phyloP scores from a whole-genome alignment of 2,329 filamentous ascomycete genomes.

The Botrytis byssoidea region DNA sequence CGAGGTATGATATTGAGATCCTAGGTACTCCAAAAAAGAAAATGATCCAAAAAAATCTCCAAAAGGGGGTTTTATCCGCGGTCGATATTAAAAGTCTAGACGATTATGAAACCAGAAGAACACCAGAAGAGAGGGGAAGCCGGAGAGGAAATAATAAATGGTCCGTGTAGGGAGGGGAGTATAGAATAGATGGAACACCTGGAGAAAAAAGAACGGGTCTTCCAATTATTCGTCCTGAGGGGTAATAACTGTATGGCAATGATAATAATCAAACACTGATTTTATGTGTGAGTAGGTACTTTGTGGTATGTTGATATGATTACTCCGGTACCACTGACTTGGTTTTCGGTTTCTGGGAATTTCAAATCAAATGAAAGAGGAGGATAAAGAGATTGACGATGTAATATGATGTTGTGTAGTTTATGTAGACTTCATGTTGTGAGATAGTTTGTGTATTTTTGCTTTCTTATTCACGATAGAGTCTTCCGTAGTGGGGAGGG shows the following conservation, averaged over 20 bases:
- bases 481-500: background rate
- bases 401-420: slow-evolving; percentile 14
- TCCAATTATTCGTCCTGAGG: background rate
- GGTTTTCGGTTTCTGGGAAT: slow-evolving; percentile 13
- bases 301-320: background rate
- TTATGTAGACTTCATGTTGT: slow-evolving; percentile 13
- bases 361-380: slow-evolving; percentile 6
- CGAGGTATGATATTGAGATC: background rate
- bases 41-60: background rate
- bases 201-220: background rate
- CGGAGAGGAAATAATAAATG: background rate
- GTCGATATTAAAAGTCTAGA: background rate
- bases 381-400: background rate
- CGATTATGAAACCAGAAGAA: slow-evolving; percentile 7
- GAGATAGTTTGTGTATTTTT: background rate
- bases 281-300: background rate
- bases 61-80: background rate
- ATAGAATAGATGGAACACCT: background rate
- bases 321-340: slow-evolving; percentile 15
- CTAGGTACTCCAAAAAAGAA: background rate
- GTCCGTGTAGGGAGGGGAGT: slow-evolving; percentile 1
- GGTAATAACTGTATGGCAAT: background rate
- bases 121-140: background rate
- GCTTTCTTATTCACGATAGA: background rate
- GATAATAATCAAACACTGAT: background rate